Base-by-base conservation (phyloP, 2,329 filamentous ascomycete genomes). In the Cercospora sesami region DNA sequence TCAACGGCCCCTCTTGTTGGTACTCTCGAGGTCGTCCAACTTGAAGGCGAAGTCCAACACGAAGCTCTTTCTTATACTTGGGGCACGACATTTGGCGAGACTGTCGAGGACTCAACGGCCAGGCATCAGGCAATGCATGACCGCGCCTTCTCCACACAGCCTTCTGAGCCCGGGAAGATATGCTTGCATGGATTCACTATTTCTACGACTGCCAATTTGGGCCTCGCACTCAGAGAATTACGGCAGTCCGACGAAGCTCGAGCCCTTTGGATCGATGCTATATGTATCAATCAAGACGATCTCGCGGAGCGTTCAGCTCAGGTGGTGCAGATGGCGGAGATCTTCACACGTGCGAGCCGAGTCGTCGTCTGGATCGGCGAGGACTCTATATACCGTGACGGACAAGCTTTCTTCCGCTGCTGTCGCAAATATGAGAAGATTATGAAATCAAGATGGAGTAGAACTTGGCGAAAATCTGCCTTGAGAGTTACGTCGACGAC, bases 21-120 rank as follows among this genome's bases (percentile, higher is more conserved):
- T 16, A 60, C 57, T 6, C n/a, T 60, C 6, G 28, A 60, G 28
- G 18, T 60, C n/a, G 4, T 39, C n/a, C n/a, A 9, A 21, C 30
- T 33, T 23, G 26, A 14, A 23, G 57, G 21, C 16, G 30, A 39
- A 23, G n/a, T 21, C 14, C 26, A 23, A 16, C 39, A 60, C 30
- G 57, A 60, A 36, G 57, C 57, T 21, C 57, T 59, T 59, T 60
- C 57, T n/a, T 60, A 23, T 14, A 36, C 57, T 4, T 60, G 57
- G 57, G n/a, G 33, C 30, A 9, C 12, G 12, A 23, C 57, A 4
- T 21, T 60, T 16, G 21, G 12, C 1, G 1, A 5, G 2, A 0
- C 9, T 6, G 12, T 5, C 10, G 18, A 51, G 12, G 21, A 26
- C 18, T 3, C 18, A 60, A 12, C 7, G 10, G 4, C 5, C 2